phyloP scores from a whole-genome alignment of 164 flowering plant genomes.

The Annona squamosa region DNA sequence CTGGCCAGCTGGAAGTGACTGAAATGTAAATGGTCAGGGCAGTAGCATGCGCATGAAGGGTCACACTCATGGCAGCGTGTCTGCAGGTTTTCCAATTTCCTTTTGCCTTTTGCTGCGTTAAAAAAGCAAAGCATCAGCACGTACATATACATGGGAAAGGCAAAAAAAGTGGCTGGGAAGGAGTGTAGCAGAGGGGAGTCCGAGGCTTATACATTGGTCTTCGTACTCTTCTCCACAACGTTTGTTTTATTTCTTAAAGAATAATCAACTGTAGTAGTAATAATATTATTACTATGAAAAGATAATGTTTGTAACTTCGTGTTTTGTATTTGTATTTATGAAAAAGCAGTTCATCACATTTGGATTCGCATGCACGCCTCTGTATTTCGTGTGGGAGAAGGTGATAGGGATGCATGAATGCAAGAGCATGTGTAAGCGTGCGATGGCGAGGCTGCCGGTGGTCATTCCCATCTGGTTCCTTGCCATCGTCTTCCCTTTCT shows the following conservation, averaged over 20 bases:
- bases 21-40: background rate
- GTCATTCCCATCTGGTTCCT: conserved; percentile 94
- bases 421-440: conserved; percentile 86
- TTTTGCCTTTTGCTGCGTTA: background rate
- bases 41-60: background rate
- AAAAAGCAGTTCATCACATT: conserved; percentile 84
- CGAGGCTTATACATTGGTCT: too few relatives aligned
- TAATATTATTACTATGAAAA: too few relatives aligned
- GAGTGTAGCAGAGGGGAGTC: too few relatives aligned
- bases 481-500: conserved; percentile 93
- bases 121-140: background rate
- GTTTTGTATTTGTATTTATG: background rate
- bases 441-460: conserved; percentile 89
- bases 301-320: too few relatives aligned
- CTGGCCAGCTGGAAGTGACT: background rate
- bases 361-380: conserved; percentile 95
- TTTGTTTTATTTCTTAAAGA: too few relatives aligned
- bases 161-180: background rate
- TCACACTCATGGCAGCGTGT: background rate
- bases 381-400: conserved; percentile 98
- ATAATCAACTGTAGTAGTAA: too few relatives aligned
- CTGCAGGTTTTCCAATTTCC: background rate
- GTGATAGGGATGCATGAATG: conserved; percentile 92
- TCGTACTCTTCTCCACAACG: too few relatives aligned
- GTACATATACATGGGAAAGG: background rate